phyloP scores from a whole-genome alignment of 1,284 basidiomycete genomes.

The Coniophora puteana region DNA sequence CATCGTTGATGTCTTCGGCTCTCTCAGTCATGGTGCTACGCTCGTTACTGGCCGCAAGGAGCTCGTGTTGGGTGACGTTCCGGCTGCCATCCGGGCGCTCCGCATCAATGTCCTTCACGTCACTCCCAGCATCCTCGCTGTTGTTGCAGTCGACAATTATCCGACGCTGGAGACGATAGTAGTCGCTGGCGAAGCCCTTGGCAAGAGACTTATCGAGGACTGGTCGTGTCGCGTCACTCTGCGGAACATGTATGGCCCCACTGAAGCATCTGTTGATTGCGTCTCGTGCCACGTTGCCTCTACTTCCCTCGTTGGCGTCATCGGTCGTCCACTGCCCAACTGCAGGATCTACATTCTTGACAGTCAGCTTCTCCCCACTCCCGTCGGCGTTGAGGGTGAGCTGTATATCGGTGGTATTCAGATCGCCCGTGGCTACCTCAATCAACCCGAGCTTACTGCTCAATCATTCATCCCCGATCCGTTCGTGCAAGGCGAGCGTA shows the following conservation, averaged over 20 bases:
- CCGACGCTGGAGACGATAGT: conserved; percentile 22
- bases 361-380: conserved; percentile 23
- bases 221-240: conserved; percentile 24
- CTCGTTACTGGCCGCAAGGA: conserved; percentile 27
- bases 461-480: conserved; percentile 21
- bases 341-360: conserved; percentile 30
- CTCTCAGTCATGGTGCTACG: conserved; percentile 23
- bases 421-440: conserved; percentile 30
- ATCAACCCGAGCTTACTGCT: conserved; percentile 23
- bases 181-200: conserved; percentile 25
- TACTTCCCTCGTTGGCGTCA: conserved; percentile 17
- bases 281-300: conserved; percentile 24
- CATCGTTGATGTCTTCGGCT: conserved; percentile 23
- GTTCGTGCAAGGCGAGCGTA: conserved; percentile 20
- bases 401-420: conserved; percentile 28
- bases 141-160: conserved; percentile 23
- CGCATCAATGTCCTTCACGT: conserved; percentile 23
- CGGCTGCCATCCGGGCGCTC: conserved; percentile 22
- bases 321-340: conserved; percentile 29
- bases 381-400: conserved; percentile 27
- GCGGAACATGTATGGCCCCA: conserved; percentile 33
- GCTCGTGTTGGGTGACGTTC: conserved; percentile 26
- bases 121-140: conserved; percentile 26
- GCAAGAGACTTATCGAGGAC: conserved; percentile 24
- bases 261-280: conserved; percentile 29